Evolutionary conservation across 805 yeast genomes (phyloP), one percentile per base, ranked within the genome.

Genomic region (Cyberlindnera bimundalis): DNA sequence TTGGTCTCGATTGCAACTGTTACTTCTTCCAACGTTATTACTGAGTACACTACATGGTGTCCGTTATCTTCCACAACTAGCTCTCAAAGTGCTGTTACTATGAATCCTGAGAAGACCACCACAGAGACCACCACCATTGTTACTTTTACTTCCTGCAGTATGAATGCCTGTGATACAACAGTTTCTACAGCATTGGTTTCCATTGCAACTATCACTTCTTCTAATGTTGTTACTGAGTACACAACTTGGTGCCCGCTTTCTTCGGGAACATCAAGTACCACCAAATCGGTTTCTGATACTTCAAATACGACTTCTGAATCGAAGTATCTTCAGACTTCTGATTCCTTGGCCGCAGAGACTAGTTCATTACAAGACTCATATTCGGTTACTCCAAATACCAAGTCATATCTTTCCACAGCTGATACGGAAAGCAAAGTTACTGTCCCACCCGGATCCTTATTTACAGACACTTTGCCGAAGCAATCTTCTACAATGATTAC

Each of bases 191-290:
- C 56, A 7, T 29, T 46, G 23, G 50, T 53, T 9, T 39, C 54
- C 15, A 53, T 62, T 34, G 64, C 65, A 28, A 66, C 68, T 25
- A 58, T 56, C 28, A 64, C 69, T 31, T 52, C 53, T 18, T 43
- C 53, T 52, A 64, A 63, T 50, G 59, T 43, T 24, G 43, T 50
- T 18, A 56, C 56, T 15, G 48, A 40, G 25, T 51, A 46, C 29
- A 54, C 58, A 6, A 56, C 60, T 25, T 53, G 46, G 46, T 54
- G 60, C 31, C 58, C 58, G 14, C 33, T 55, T n/a, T n/a, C n/a
- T n/a, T n/a, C n/a, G n/a, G n/a, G n/a, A n/a, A n/a, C n/a, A n/a
- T n/a, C n/a, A n/a, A n/a, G n/a, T n/a, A n/a, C n/a, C n/a, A n/a
- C n/a, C n/a, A n/a, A n/a, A n/a, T n/a, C n/a, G n/a, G n/a, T n/a